A percentile compares a stretch with the other conserved stretches of the same genome.
phyloP scores from a whole-genome alignment of 1,284 basidiomycete genomes.

The Sutorius eximius region DNA sequence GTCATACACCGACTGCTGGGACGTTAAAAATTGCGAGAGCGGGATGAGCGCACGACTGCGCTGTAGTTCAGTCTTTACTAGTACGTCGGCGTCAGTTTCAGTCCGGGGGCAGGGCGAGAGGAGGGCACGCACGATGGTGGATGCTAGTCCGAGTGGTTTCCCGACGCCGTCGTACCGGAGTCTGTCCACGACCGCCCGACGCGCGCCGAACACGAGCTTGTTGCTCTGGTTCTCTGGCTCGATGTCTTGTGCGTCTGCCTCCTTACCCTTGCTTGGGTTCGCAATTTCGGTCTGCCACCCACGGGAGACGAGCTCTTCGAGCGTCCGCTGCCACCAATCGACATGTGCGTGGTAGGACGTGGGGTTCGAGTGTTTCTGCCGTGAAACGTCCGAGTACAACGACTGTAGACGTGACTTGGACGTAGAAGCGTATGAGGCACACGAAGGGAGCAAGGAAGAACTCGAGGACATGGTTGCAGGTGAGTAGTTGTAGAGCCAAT shows the following conservation, averaged over 20 bases:
- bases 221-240: conserved; percentile 36
- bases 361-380: conserved; percentile 83
- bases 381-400: conserved; percentile 85
- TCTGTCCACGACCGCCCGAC: conserved; percentile 56
- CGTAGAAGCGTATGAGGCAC: conserved; percentile 52
- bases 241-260: conserved; percentile 4
- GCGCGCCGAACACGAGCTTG: conserved; percentile 65
- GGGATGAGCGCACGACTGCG: conserved; percentile 48
- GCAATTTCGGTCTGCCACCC: conserved; percentile 52
- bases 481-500: not conserved
- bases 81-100: conserved; percentile 30
- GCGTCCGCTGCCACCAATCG: conserved; percentile 81
- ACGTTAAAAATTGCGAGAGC: conserved; percentile 56
- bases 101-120: not conserved
- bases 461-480: conserved; percentile 21
- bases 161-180: conserved; percentile 70
- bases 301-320: conserved; percentile 61
- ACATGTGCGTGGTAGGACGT: conserved; percentile 79
- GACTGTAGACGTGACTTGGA: conserved; percentile 71
- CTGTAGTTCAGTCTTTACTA: conserved; percentile 66
- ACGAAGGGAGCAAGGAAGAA: conserved; percentile 30
- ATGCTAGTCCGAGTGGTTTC: conserved; percentile 78
- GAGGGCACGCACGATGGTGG: conserved; percentile 63
- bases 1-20: conserved; percentile 65
- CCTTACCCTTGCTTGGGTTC: conserved; percentile 26